Evolutionary conservation across 768 basidiomycete species (phyloP).

Genomic region (Nidularia sp.): DNA sequence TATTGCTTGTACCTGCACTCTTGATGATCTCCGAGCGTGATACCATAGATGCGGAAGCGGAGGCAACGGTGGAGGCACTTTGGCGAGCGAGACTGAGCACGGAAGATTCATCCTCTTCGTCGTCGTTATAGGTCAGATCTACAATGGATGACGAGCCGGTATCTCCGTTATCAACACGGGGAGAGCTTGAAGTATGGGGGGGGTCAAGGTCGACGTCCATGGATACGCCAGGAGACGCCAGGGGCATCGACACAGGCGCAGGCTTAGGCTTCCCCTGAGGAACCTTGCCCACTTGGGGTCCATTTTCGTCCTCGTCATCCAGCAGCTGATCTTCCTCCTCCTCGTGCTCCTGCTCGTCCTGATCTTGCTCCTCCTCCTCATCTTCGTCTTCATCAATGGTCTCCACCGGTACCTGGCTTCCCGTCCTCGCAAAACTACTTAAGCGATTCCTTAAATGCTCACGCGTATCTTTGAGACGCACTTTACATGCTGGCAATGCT

Average conservation of each 20-base stretch:
- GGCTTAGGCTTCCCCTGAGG: too few relatives aligned
- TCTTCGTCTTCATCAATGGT: constrained; percentile 1
- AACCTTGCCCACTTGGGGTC: too few relatives aligned
- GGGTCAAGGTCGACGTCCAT: not conserved
- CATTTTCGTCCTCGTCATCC: too few relatives aligned
- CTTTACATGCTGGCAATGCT: not conserved
- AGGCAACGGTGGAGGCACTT: constrained; percentile 7
- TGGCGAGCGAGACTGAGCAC: constrained; percentile 11
- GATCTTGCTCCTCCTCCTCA: constrained; percentile 10
- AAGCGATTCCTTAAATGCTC: constrained; percentile 42
- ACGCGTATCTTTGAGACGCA: not conserved
- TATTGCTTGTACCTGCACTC: constrained; percentile 10
- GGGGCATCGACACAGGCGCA: not conserved
- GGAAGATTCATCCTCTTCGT: constrained; percentile 11
- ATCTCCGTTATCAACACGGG: not conserved
- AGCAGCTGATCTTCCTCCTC: too few relatives aligned
- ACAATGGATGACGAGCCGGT: not conserved
- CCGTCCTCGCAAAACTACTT: constrained; percentile 49
- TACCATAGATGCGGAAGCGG: constrained; percentile 4
- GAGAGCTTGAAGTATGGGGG: not conserved
- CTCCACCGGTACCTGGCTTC: constrained; percentile 26
- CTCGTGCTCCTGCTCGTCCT: constrained; percentile 12
- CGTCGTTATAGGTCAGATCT: not conserved
- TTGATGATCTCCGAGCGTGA: constrained; percentile 37
- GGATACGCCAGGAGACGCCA: not conserved